Conservation (phyloP, 2,329 filamentous ascomycete genomes). For the Neocucurbitaria cava region DNA sequence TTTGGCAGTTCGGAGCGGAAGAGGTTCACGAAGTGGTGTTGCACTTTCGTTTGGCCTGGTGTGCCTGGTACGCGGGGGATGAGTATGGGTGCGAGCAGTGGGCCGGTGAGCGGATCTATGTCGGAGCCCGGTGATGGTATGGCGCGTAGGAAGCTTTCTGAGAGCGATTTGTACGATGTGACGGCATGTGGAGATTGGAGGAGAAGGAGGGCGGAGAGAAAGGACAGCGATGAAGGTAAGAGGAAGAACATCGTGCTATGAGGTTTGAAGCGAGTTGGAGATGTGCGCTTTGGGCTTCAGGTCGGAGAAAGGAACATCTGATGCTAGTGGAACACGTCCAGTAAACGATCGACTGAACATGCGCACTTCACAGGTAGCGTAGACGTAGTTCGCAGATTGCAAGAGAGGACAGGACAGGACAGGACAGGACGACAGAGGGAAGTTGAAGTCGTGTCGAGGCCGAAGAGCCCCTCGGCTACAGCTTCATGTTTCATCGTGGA, state of each 20-base stretch:
- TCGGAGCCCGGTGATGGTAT: slow-evolving; percentile 75
- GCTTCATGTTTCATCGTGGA: slow-evolving; percentile 10
- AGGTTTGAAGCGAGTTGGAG: not conserved
- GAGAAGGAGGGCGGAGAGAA: slow-evolving; percentile 19
- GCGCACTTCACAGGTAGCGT: not conserved
- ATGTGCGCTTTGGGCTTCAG: not conserved
- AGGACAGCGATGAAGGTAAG: slow-evolving; percentile 15
- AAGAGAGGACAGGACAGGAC: not conserved
- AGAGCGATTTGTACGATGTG: slow-evolving; percentile 66
- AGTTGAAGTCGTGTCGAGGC: not conserved
- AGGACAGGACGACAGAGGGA: too few species aligned
- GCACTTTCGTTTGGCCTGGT: slow-evolving; percentile 72
- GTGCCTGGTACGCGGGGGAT: slow-evolving; percentile 89
- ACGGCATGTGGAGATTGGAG: slow-evolving; percentile 28
- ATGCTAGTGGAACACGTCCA: not conserved
- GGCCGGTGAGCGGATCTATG: slow-evolving; percentile 79
- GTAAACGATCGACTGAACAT: not conserved
- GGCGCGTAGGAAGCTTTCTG: slow-evolving; percentile 74
- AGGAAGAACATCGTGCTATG: slow-evolving; percentile 23
- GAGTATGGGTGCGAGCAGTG: slow-evolving; percentile 84
- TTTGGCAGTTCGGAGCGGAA: slow-evolving; percentile 75
- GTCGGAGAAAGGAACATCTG: not conserved
- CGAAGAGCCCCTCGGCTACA: not conserved
- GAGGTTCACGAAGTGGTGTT: slow-evolving; percentile 84
- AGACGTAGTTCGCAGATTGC: not conserved